Evolutionary conservation across 2,329 filamentous ascomycete species (phyloP), one percentile per base, ranked within the genome.

Genomic region (Ceratocystis alfenasii): DNA sequence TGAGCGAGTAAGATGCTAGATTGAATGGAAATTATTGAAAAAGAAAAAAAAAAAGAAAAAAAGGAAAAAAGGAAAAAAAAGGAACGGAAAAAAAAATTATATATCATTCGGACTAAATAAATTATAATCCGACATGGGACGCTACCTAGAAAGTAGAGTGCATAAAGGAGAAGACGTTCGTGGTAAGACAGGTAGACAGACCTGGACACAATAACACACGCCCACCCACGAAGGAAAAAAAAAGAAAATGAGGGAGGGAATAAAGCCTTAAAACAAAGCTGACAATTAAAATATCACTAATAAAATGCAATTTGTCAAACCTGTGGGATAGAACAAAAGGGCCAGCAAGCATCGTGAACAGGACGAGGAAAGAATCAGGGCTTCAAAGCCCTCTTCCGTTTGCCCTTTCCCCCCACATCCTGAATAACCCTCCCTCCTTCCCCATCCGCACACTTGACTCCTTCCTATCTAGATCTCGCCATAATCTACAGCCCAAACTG

Each of bases 31-130:
- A 41, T 41, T 41, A 41, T 4, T 41, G 36, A 15, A 41, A 41
- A 12, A 41, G 0, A 36, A 30, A 1, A 5, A 28, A 20, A 48
- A 20, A 46, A n/a, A 20, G 5, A 46, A n/a, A 12, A 41, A 41
- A 41, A 41, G n/a, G n/a, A n/a, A 5, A 36, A 30, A 5, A 3
- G 25, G 12, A 48, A 48, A 48, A 20, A 48, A n/a, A 48, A n/a
- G 28, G n/a, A 44, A 65, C 33, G 53, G 53, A 68, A 67, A 71
- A 61, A 57, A 59, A 10, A 1, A 57, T 17, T 6, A 57, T 57
- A 12, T 30, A 57, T 30, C 53, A 57, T 57, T 15, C 17, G 53
- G 15, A 57, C 53, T 30, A 10, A 22, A 22, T 25, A 57, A 57
- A 57, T 57, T 57, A 30, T 20, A 25, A 50, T 20, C n/a, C n/a